Evolutionary conservation across 495 filamentous ascomycete species (phyloP).

Genomic region (Aspergillus hancockii): DNA sequence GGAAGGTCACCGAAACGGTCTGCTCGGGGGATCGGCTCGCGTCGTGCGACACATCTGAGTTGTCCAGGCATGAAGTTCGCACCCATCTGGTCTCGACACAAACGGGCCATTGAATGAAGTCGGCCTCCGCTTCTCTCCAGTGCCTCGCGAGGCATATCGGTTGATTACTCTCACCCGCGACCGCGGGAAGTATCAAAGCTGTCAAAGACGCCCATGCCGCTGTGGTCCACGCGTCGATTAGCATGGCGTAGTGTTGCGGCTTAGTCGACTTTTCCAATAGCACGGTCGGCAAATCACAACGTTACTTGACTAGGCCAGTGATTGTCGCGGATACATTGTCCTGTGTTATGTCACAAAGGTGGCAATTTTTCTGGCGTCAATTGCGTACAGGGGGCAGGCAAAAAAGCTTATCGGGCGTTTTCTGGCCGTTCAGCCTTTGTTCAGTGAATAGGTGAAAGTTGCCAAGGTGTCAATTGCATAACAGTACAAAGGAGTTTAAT

Average conservation of each 20-base stretch:
- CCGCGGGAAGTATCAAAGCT: constrained; percentile 13
- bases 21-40: constrained; percentile 4
- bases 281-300: not conserved
- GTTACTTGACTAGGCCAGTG: constrained; percentile 1
- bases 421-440: not conserved
- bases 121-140: constrained; percentile 20
- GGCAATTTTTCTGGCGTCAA: not conserved
- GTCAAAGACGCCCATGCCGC: constrained; percentile 16
- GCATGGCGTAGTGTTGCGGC: constrained; percentile 4
- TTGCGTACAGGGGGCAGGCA: not conserved
- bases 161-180: constrained; percentile 12
- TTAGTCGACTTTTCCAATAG: not conserved
- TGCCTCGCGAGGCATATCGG: constrained; percentile 14
- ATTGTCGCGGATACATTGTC: constrained; percentile 3
- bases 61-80: constrained; percentile 2
- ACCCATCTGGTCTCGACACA: constrained; percentile 26
- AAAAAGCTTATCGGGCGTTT: not conserved
- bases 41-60: not conserved
- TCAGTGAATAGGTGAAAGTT: not conserved
- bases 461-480: not conserved
- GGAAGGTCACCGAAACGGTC: constrained; percentile 7
- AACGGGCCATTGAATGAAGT: constrained; percentile 21
- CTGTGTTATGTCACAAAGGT: not conserved
- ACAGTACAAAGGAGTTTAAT: not conserved
- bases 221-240: constrained; percentile 15